phyloP scores from a whole-genome alignment of 352 stramenopile genomes.

The Elongisporangium senticosum region DNA sequence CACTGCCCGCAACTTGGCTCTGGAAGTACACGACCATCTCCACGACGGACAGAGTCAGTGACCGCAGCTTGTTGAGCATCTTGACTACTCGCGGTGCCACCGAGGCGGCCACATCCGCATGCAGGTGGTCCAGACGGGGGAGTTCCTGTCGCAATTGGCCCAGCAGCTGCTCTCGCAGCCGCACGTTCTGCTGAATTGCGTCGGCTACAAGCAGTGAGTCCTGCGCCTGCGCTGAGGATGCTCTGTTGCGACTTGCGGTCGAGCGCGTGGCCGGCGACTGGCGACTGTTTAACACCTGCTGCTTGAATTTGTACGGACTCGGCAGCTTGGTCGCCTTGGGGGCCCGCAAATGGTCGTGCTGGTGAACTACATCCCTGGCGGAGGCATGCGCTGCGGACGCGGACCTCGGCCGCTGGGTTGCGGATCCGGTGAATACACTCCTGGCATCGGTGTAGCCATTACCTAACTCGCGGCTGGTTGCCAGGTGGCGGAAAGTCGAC shows the following conservation, averaged over 20 bases:
- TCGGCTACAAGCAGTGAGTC: conserved; percentile 28
- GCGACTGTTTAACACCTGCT: conserved; percentile 45
- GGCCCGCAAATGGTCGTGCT: not conserved
- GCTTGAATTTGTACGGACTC: conserved; percentile 63
- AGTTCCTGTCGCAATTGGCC: conserved; percentile 39
- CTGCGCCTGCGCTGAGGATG: conserved; percentile 6
- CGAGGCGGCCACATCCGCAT: not conserved
- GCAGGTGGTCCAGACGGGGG: not conserved
- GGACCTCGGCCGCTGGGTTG: conserved; percentile 1
- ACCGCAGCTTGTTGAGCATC: conserved; percentile 53
- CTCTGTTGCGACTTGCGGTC: not conserved
- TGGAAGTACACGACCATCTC: conserved; percentile 60
- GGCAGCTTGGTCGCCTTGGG: conserved; percentile 19
- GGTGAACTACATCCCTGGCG: not conserved
- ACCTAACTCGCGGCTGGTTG: not conserved
- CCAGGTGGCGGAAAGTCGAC: not conserved
- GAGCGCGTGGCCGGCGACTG: not conserved
- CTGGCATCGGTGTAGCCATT: not conserved
- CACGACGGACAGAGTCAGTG: conserved; percentile 50
- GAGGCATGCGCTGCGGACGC: conserved; percentile 1
- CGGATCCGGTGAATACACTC: not conserved
- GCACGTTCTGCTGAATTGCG: conserved; percentile 44
- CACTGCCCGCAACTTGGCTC: conserved; percentile 14
- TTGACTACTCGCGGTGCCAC: conserved; percentile 26
- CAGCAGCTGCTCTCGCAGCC: conserved; percentile 36